phyloP scores from a whole-genome alignment of 2,329 filamentous ascomycete genomes.

The Rhynchosporium secalis region DNA sequence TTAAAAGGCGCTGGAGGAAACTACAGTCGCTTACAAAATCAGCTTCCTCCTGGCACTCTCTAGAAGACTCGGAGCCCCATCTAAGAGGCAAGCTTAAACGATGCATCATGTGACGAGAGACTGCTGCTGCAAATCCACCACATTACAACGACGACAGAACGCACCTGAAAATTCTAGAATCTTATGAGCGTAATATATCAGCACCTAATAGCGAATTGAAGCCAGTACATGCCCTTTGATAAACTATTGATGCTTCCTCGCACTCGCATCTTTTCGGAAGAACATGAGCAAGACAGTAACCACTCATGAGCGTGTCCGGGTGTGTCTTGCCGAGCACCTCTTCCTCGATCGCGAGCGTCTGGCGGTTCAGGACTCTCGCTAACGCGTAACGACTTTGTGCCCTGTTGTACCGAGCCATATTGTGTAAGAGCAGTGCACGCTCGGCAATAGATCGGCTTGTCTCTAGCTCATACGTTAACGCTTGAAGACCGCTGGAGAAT shows the following conservation, averaged over 20 bases:
- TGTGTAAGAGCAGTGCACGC: too few relatives aligned
- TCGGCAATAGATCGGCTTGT: too few relatives aligned
- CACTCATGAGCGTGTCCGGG: slow-evolving; percentile 23
- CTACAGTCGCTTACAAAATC: slow-evolving; percentile 9
- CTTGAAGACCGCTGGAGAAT: too few relatives aligned
- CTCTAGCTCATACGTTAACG: too few relatives aligned
- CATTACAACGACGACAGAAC: neutral
- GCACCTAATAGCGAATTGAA: slow-evolving; percentile 23
- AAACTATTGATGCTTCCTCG: slow-evolving; percentile 26
- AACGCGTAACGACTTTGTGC: too few relatives aligned
- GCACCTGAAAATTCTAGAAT: too few relatives aligned
- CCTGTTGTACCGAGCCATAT: too few relatives aligned
- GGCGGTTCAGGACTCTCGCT: too few relatives aligned
- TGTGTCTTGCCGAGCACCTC: slow-evolving; percentile 22
- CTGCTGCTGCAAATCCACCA: neutral
- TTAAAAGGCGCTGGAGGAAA: too few relatives aligned
- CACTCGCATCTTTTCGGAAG: slow-evolving; percentile 25
- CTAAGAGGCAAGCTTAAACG: neutral
- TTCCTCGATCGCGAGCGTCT: too few relatives aligned
- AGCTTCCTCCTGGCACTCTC: slow-evolving; percentile 3
- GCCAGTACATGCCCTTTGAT: slow-evolving; percentile 26
- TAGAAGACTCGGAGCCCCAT: slow-evolving; percentile 1
- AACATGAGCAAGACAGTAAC: slow-evolving; percentile 26
- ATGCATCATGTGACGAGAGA: slow-evolving; percentile 1
- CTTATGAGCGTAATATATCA: neutral